phyloP scores from a whole-genome alignment of 1,284 basidiomycete species.

The Flammula alnicola region DNA sequence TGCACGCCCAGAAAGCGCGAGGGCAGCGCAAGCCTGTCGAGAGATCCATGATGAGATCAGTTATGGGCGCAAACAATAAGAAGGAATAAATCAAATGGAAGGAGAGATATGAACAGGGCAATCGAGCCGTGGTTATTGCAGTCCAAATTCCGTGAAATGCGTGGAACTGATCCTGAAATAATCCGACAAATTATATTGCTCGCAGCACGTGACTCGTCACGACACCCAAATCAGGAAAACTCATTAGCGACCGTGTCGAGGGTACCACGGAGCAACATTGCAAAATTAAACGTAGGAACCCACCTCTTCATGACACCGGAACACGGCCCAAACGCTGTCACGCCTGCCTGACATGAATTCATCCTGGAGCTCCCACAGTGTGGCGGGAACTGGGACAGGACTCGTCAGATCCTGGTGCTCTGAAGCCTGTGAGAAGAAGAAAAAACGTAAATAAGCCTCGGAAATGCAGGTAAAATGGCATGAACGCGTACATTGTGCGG shows the following conservation, averaged over 20 bases:
- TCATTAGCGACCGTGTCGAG: not conserved
- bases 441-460: conserved; percentile 11
- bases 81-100: conserved; percentile 7
- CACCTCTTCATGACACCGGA: conserved; percentile 64
- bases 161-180: conserved; percentile 30
- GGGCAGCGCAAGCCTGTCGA: conserved; percentile 56
- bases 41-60: conserved; percentile 21
- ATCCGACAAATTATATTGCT: too few species aligned
- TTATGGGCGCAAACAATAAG: conserved; percentile 22
- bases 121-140: conserved; percentile 22
- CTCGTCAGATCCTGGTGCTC: conserved; percentile 13
- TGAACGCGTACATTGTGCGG: conserved; percentile 37
- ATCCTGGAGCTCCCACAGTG: conserved; percentile 52
- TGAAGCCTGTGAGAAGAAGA: conserved; percentile 22
- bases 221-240: conserved; percentile 13
- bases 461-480: too few species aligned
- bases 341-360: conserved; percentile 29
- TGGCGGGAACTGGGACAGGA: conserved; percentile 37
- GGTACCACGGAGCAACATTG: not conserved
- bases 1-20: conserved; percentile 50
- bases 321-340: conserved; percentile 57
- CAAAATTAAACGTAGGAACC: conserved; percentile 27
- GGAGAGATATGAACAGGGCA: conserved; percentile 19
- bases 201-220: conserved; percentile 17
- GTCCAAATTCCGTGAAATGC: conserved; percentile 32